Conservation (phyloP, 345 rosid genomes). For the Eucalyptus tenuipes region DNA sequence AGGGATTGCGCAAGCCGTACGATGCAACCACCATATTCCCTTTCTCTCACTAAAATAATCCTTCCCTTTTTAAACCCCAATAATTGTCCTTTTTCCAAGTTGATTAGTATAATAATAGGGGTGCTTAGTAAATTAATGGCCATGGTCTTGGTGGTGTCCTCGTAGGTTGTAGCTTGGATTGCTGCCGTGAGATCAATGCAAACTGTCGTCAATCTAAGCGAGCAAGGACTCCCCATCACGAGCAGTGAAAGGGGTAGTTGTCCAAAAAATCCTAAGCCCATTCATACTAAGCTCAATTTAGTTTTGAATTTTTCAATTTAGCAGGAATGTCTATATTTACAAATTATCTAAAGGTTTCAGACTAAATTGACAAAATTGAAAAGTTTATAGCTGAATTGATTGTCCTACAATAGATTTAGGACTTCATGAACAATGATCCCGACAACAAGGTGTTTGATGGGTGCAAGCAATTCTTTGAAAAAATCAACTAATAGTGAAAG, state of each 20-base stretch:
- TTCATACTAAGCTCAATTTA: neutral
- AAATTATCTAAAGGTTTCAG: fast-evolving
- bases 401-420: too few species aligned
- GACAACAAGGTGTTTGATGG: neutral
- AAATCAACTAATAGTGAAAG: neutral
- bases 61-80: neutral
- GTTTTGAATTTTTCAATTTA: neutral
- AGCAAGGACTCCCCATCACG: neutral
- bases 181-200: neutral
- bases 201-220: neutral
- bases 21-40: neutral
- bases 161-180: neutral
- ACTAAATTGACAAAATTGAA: neutral
- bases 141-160: neutral
- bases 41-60: neutral
- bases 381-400: fast-evolving
- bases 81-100: neutral
- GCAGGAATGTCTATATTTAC: fast-evolving
- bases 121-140: neutral
- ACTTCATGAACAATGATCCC: neutral
- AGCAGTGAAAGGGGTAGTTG: too few species aligned
- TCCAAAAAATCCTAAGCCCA: neutral
- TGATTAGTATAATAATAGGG: neutral
- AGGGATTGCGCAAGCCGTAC: neutral
- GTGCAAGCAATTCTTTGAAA: neutral